Percentiles rank a stretch among this genome's conserved stretches.
phyloP scores from a whole-genome alignment of 108 stramenopile species.

The Craspedostauros australis region DNA sequence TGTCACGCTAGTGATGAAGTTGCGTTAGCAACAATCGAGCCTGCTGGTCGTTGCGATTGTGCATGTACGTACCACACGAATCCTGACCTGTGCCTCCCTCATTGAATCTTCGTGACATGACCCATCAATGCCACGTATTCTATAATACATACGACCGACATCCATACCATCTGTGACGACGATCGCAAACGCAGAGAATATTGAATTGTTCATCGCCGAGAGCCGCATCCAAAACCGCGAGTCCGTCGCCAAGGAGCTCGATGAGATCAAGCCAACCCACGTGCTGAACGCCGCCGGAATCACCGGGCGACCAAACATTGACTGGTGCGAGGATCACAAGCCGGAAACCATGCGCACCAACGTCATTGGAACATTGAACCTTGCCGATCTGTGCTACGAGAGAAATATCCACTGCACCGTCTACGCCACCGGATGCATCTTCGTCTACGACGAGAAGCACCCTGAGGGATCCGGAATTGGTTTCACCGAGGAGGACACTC shows the following conservation, averaged over 20 bases:
- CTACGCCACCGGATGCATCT: constrained; percentile 99
- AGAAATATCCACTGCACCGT: constrained; percentile 94
- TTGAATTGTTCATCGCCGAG: constrained; percentile 81
- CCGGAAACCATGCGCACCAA: constrained; percentile 95
- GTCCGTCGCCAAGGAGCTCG: constrained; percentile 83
- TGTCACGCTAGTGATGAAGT: too few relatives aligned
- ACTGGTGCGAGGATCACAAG: constrained; percentile 99
- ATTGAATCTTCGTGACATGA: too few relatives aligned
- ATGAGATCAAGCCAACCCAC: constrained; percentile 89
- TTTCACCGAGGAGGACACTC: constrained; percentile 93
- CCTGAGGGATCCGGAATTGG: constrained; percentile 88
- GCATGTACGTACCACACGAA: too few relatives aligned
- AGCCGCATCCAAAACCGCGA: constrained; percentile 92
- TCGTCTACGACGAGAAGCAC: constrained; percentile 95
- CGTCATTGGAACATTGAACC: constrained; percentile 94
- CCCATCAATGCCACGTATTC: too few relatives aligned
- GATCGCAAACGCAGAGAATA: constrained; percentile 39
- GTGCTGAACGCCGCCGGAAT: constrained; percentile 97
- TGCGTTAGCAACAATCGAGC: too few relatives aligned
- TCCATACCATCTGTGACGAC: too few relatives aligned
- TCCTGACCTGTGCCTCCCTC: too few relatives aligned
- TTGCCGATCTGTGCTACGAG: constrained; percentile 85
- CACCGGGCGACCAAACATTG: constrained; percentile 99
- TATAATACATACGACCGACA: too few relatives aligned
- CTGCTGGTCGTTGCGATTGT: too few relatives aligned